Conservation (phyloP, 1,284 basidiomycete genomes). For the Rhodotorula sp. region DNA sequence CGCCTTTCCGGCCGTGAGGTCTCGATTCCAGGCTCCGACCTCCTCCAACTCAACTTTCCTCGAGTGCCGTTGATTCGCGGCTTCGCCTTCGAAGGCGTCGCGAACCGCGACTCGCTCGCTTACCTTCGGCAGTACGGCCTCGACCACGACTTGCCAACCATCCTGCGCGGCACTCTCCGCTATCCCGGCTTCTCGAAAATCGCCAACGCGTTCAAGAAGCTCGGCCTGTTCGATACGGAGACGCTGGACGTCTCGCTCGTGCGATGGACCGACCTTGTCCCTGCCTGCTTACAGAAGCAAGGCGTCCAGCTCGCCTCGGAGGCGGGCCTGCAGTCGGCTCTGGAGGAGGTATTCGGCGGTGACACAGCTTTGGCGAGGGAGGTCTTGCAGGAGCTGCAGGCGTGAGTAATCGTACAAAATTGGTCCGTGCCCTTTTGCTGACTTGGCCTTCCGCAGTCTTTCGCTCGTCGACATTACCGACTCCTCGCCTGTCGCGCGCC, state of each 20-base stretch:
- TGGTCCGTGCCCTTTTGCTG: no score
- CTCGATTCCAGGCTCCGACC: conserved; percentile 56
- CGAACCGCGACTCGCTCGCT: conserved; percentile 80
- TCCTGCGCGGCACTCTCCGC: conserved; percentile 82
- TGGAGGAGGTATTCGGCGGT: neutral
- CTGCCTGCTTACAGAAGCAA: conserved; percentile 43
- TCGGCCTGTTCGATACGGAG: conserved; percentile 67
- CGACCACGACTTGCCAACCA: conserved; percentile 59
- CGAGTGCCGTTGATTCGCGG: conserved; percentile 66
- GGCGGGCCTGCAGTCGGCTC: neutral
- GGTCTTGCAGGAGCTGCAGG: neutral
- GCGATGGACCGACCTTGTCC: conserved; percentile 43
- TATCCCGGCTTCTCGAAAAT: conserved; percentile 81
- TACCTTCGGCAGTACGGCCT: conserved; percentile 75
- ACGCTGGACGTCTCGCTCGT: conserved; percentile 40
- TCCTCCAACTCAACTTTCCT: conserved; percentile 64
- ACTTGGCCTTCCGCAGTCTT: conserved; percentile 42
- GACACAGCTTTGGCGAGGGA: neutral
- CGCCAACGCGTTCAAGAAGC: conserved; percentile 68
- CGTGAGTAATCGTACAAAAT: no score
- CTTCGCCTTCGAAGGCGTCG: conserved; percentile 76
- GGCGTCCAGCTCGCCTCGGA: conserved; percentile 15
- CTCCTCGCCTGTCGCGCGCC: conserved; percentile 37
- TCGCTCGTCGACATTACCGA: conserved; percentile 52
- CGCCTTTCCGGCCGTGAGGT: conserved; percentile 60